Conservation (phyloP, 2,329 filamentous ascomycete genomes). For the Trichoderma sp. region DNA sequence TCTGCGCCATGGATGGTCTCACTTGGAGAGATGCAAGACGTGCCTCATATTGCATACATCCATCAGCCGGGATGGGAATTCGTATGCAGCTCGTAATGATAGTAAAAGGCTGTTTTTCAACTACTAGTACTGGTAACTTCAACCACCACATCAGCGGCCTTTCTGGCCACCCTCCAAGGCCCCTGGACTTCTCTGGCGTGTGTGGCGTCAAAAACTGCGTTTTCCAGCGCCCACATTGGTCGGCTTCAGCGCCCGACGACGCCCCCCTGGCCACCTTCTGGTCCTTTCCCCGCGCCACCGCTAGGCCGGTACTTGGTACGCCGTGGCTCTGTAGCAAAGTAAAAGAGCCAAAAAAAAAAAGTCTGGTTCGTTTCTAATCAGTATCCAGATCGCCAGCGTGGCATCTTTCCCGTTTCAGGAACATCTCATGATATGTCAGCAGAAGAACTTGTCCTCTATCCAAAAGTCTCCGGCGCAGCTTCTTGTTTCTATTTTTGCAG, state of each 20-base stretch:
- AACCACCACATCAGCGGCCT: neutral
- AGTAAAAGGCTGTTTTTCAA: neutral
- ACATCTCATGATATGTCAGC: conserved; percentile 25
- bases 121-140: neutral
- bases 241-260: neutral
- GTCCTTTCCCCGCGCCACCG: conserved; percentile 6
- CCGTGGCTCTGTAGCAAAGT: neutral
- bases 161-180: conserved; percentile 9
- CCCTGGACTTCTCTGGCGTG: neutral
- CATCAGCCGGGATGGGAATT: neutral
- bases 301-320: conserved; percentile 17
- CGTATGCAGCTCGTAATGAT: neutral
- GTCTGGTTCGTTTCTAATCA: conserved; percentile 3
- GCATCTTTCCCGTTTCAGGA: conserved; percentile 28
- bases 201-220: conserved; percentile 7
- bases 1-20: conserved; percentile 20
- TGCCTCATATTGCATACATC: neutral
- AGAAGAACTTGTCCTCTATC: neutral
- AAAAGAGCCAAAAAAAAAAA: neutral
- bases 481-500: neutral
- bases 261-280: neutral
- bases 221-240: conserved; percentile 1
- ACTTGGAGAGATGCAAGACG: neutral
- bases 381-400: conserved; percentile 30
- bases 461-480: conserved; percentile 9